Conservation (phyloP, 2,329 filamentous ascomycete species). For the Phialocephala sp. region DNA sequence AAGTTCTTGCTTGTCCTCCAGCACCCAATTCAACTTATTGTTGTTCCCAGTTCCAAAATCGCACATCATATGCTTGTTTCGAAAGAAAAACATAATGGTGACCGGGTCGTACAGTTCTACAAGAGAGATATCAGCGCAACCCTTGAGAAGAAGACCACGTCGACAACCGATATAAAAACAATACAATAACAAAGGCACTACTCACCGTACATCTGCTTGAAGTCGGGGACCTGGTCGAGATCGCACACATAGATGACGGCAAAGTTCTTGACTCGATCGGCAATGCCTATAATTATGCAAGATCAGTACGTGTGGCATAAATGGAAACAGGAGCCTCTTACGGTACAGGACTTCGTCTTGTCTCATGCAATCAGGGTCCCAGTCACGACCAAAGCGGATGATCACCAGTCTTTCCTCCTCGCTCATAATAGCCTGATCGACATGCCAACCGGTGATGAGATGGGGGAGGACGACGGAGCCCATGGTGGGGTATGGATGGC, state of each 20-base stretch:
- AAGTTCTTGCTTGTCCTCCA: slow-evolving; percentile 97
- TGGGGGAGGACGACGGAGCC: slow-evolving; percentile 93
- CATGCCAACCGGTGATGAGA: slow-evolving; percentile 92
- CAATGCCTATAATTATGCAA: slow-evolving; percentile 59
- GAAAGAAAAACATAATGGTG: slow-evolving; percentile 97
- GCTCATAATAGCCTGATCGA: slow-evolving; percentile 89
- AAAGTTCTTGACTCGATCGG: slow-evolving; percentile 92
- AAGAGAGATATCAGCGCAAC: slow-evolving; percentile 17
- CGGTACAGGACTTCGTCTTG: slow-evolving; percentile 76
- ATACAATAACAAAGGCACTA: slow-evolving; percentile 40
- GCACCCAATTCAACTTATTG: slow-evolving; percentile 96
- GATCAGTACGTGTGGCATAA: neutral
- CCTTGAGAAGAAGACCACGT: slow-evolving; percentile 3
- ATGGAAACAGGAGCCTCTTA: slow-evolving; percentile 8
- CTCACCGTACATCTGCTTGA: slow-evolving; percentile 89
- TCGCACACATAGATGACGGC: slow-evolving; percentile 94
- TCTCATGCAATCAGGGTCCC: slow-evolving; percentile 78
- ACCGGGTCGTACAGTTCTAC: slow-evolving; percentile 81
- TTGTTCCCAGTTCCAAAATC: slow-evolving; percentile 99
- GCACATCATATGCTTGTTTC: slow-evolving; percentile 99
- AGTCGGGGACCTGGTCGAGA: slow-evolving; percentile 87
- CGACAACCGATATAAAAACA: slow-evolving; percentile 5
- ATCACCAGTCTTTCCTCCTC: slow-evolving; percentile 88
- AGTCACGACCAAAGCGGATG: slow-evolving; percentile 91
- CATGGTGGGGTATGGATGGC: slow-evolving; percentile 74